Base-by-base conservation (phyloP, 768 basidiomycete species). In the Pleurotus citrinopileatus region DNA sequence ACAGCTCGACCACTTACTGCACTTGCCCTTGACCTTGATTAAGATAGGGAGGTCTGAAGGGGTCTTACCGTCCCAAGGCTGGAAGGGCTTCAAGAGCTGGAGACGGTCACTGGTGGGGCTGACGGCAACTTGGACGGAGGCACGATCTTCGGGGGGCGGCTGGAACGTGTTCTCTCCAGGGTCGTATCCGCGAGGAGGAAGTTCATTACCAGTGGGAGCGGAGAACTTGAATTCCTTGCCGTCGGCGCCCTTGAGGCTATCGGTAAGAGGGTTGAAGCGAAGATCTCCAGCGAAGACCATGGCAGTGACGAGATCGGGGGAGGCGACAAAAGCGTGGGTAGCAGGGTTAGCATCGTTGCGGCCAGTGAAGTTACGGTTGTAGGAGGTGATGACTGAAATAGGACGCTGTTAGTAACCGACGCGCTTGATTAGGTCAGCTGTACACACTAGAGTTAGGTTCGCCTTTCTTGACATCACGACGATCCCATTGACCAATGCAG, bases 361-460 rank as follows among this genome's bases (percentile, higher is more conserved):
- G 55, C 96, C 97, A 61, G 97, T 98, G 79, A 99, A 99, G 87
- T 99, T 99, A 70, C 97, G 95, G 86, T 99, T 99, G 84, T 99
- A 99, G 17, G 95, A 98, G 50, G 96, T 96, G 73, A 99, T 92
- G 79, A 98, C 91, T 93, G 43, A 7, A 20, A 34, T 47, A 55
- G 56, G 36, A 29, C 29, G 36, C 29, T 44, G 25, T 6, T n/a
- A 23, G 26, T 26, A 12, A 23, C 6, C 25, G 19, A 10, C 17
- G n/a, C n/a, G n/a, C n/a, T n/a, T 15, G 25, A 13, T 7, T 9
- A 12, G 26, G n/a, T 5, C 15, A 3, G 22, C 29, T 12, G 25
- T 5, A 79, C 90, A 43, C 61, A 92, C 91, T 99, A 42, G 97
- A 96, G 84, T 98, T 99, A 63, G 82, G 76, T 63, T 91, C 92